A percentile compares a stretch with the other conserved stretches of the same genome.
These are phyloP conservation scores for Physcomitrium patens DNA, from an alignment of 225 moss, liverwort and hornwort genomes.

Conservation along the genomic window DNA sequence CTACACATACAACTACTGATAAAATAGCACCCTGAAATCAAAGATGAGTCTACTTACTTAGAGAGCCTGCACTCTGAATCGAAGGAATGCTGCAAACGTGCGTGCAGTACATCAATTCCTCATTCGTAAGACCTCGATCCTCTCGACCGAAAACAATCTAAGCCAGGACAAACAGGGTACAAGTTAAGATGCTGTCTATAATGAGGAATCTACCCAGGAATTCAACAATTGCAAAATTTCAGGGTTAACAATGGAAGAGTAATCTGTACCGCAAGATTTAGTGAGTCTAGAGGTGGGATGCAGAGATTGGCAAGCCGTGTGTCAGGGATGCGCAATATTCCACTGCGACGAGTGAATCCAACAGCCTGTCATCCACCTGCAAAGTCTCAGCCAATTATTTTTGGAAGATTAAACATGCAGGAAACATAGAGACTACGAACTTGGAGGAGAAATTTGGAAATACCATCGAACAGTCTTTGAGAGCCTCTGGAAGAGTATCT, in stretches of 20 bases:
- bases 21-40: constrained; percentile 1
- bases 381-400: constrained; percentile 33
- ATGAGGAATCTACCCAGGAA: constrained; percentile 17
- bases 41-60: constrained; percentile 43
- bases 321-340: constrained; percentile 57
- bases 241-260: neutral
- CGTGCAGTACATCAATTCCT: constrained; percentile 59
- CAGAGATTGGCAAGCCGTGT: constrained; percentile 41
- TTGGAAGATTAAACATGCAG: constrained; percentile 12
- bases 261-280: constrained; percentile 44
- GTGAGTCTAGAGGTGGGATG: constrained; percentile 35
- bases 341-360: constrained; percentile 60
- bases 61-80: constrained; percentile 43
- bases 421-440: constrained; percentile 23
- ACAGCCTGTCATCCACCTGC: constrained; percentile 58
- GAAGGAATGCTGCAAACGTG: constrained; percentile 64
- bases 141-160: constrained; percentile 68
- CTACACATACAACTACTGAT: neutral
- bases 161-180: constrained; percentile 5
- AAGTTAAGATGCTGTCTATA: constrained; percentile 5
- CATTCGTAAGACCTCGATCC: constrained; percentile 58
- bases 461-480: constrained; percentile 57
- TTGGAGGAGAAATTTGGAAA: neutral
- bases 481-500: constrained; percentile 47
- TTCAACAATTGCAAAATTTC: neutral